These are phyloP conservation scores for Athelia psychrophila DNA, from an alignment of 1,284 basidiomycete genomes.

Conservation along the genomic window DNA sequence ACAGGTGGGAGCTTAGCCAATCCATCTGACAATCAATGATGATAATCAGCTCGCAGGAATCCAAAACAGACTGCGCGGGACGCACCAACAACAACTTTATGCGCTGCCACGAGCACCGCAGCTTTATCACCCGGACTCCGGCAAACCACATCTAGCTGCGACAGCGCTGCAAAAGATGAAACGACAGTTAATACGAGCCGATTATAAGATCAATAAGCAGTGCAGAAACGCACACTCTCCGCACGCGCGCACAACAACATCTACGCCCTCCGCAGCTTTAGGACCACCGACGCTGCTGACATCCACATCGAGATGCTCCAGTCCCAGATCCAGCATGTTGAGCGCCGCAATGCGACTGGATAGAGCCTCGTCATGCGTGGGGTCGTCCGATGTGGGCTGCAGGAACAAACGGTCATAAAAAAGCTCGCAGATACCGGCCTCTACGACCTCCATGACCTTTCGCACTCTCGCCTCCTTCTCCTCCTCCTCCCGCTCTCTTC, in stretches of 20 bases:
- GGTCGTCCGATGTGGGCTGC: slow-evolving; percentile 71
- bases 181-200: too few species aligned
- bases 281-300: slow-evolving; percentile 20
- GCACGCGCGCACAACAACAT: slow-evolving; percentile 66
- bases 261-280: slow-evolving; percentile 31
- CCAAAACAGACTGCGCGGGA: slow-evolving; percentile 3
- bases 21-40: slow-evolving; percentile 48
- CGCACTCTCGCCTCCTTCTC: slow-evolving; percentile 42
- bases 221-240: slow-evolving; percentile 76
- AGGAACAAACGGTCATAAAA: slow-evolving; percentile 52
- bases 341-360: slow-evolving; percentile 87
- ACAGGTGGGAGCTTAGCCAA: slow-evolving; percentile 66
- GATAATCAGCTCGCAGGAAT: background rate
- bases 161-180: slow-evolving; percentile 49
- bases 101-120: slow-evolving; percentile 75
- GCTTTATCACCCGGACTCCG: slow-evolving; percentile 79
- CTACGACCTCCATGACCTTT: slow-evolving; percentile 69
- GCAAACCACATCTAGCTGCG: slow-evolving; percentile 59
- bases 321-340: slow-evolving; percentile 82
- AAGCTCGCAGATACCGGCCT: slow-evolving; percentile 59
- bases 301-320: slow-evolving; percentile 86
- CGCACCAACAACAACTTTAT: slow-evolving; percentile 80
- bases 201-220: too few species aligned
- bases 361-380: slow-evolving; percentile 84
- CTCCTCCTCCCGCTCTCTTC: slow-evolving; percentile 25